These are phyloP conservation scores for Saraca asoca DNA, from an alignment of 331 rosid species.

Conservation along the genomic window DNA sequence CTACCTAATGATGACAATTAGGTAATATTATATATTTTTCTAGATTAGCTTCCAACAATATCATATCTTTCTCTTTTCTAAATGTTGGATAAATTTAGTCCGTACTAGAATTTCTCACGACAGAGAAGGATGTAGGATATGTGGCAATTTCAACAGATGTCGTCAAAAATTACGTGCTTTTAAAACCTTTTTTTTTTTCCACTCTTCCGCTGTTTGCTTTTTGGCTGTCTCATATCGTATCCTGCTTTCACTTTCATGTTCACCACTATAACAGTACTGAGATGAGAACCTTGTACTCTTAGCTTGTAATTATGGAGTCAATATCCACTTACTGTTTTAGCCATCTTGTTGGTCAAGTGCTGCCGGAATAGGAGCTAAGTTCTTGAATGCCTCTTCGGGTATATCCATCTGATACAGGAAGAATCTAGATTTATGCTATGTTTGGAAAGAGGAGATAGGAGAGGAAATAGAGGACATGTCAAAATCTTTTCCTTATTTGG, in stretches of 20 bases:
- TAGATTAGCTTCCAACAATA: no score
- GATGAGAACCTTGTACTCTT: slow-evolving; percentile 21
- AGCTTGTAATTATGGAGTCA: slow-evolving; percentile 30
- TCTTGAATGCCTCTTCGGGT: slow-evolving; percentile 39
- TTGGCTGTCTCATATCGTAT: slow-evolving; percentile 30
- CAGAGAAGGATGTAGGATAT: no score
- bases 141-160: slow-evolving; percentile 32
- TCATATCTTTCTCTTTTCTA: no score
- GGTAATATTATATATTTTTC: no score
- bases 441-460: no score
- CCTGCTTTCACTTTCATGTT: slow-evolving; percentile 33
- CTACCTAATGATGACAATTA: no score
- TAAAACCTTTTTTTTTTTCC: slow-evolving; percentile 10
- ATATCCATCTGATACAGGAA: slow-evolving; percentile 42
- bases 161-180: slow-evolving; percentile 33
- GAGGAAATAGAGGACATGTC: no score
- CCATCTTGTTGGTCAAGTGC: slow-evolving; percentile 39
- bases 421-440: slow-evolving; percentile 48
- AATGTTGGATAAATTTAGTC: no score
- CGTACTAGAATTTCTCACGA: no score
- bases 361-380: slow-evolving; percentile 23
- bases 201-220: slow-evolving; percentile 34
- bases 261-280: slow-evolving; percentile 14
- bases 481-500: no score
- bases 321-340: slow-evolving; percentile 32